Evolutionary conservation across 352 stramenopile genomes (phyloP).

Genomic region (Discostella stelligera): DNA sequence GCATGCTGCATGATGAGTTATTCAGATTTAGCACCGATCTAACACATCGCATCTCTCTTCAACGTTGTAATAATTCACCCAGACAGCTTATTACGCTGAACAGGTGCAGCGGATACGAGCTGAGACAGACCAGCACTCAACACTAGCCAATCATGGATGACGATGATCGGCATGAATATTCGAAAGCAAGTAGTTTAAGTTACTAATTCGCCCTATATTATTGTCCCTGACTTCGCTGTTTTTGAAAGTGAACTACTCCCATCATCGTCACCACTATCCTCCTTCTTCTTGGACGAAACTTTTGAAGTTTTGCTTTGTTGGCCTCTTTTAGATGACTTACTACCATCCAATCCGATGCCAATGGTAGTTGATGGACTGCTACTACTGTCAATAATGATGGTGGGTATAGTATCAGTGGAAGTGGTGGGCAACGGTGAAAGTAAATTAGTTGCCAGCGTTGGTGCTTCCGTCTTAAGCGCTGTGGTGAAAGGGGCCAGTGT

Average conservation of each 20-base stretch:
- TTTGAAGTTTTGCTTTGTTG: background rate
- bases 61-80: too few relatives aligned
- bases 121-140: too few relatives aligned
- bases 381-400: background rate
- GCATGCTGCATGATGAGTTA: background rate
- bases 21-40: background rate
- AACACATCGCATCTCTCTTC: too few relatives aligned
- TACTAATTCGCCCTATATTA: background rate
- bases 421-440: too few relatives aligned
- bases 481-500: background rate
- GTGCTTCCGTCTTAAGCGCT: too few relatives aligned
- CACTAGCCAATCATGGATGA: background rate
- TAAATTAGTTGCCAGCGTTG: too few relatives aligned
- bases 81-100: too few relatives aligned
- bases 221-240: background rate
- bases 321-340: background rate
- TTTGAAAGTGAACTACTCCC: background rate
- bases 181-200: background rate
- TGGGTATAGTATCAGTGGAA: background rate
- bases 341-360: background rate
- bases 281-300: background rate
- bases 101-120: too few relatives aligned
- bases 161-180: background rate
- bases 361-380: background rate
- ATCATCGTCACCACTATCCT: background rate